Conservation (phyloP, 2,329 filamentous ascomycete genomes). For the Clarireedia hainanense region DNA sequence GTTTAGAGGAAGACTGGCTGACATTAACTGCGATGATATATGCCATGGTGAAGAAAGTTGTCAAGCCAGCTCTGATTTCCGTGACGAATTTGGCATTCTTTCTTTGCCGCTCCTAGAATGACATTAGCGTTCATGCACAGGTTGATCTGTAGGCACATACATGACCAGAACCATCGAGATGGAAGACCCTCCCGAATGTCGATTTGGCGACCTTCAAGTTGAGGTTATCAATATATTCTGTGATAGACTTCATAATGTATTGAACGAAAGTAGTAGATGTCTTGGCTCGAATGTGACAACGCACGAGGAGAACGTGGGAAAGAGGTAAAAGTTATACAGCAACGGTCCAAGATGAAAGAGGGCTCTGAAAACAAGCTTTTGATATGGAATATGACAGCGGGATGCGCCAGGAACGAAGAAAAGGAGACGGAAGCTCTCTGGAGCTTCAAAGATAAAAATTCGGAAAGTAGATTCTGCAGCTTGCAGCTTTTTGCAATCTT, state of each 20-base stretch:
- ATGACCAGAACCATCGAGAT: conserved; percentile 60
- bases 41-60: conserved; percentile 75
- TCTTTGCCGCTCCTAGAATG: conserved; percentile 54
- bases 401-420: conserved; percentile 4
- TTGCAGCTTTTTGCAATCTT: neutral
- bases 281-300: neutral
- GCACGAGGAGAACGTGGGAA: conserved; percentile 19
- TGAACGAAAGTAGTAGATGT: neutral
- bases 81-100: conserved; percentile 64
- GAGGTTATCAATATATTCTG: conserved; percentile 17
- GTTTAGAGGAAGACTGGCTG: conserved; percentile 17
- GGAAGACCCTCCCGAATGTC: conserved; percentile 53
- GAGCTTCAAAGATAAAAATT: conserved; percentile 3
- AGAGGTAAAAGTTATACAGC: conserved; percentile 14
- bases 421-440: neutral
- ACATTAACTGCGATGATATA: conserved; percentile 75
- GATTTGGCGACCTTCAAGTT: conserved; percentile 35
- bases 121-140: neutral
- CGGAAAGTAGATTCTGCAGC: conserved; percentile 1
- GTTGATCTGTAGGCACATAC: conserved; percentile 37
- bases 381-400: conserved; percentile 6
- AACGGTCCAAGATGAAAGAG: conserved; percentile 2
- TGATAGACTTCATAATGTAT: conserved; percentile 6
- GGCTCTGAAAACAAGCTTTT: conserved; percentile 2
- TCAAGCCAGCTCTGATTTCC: conserved; percentile 71